Base-by-base conservation (phyloP, 257 asterid species). In the Mentha longifolia region DNA sequence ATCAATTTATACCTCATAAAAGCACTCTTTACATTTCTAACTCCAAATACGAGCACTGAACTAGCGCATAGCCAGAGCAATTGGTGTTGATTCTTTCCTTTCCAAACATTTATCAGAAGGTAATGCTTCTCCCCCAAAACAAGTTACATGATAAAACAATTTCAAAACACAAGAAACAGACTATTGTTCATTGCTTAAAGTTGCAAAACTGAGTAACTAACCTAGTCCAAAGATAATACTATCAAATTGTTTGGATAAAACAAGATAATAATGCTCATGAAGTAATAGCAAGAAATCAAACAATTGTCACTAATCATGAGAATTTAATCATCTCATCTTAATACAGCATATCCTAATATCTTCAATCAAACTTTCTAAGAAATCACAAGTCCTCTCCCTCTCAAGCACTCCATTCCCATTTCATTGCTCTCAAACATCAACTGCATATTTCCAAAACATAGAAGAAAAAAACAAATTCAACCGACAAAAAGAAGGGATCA, bases 301-400 rank as follows among this genome's bases (percentile, higher is more conserved):
- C 8, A 3, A 2, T 30, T 28, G 9, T 22, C 56, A 16, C 12
- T 50, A 16, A 50, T 50, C 5, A 3, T 1, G 54, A 62, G 68
- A 72, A 52, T 54, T 22, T 6, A 58, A 31, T 31, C 17, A 37
- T 22, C 17, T 46, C 67, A 56, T 46, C 59, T 74, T 2, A 43
- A 28, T n/a, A 25, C 67, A 55, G 7, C 57, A 56, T 22, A 42
- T 16, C 43, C 55, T 35, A 67, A n/a, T 47, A n/a, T 51, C n/a
- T 7, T 50, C 33, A 65, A 75, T 28, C 43, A 16, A 47, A 57
- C 78, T 46, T 73, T 50, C 11, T 31, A 25, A 56, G 15, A 37
- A 45, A 75, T 28, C 43, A 16, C 35, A 37, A 14, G 31, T 13
- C 57, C 28, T 51, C 57, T 16, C 64, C 30, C 57, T 22, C 61